Evolutionary conservation across 2,329 filamentous ascomycete genomes (phyloP).

Genomic region (Pseudocercospora vitis): DNA sequence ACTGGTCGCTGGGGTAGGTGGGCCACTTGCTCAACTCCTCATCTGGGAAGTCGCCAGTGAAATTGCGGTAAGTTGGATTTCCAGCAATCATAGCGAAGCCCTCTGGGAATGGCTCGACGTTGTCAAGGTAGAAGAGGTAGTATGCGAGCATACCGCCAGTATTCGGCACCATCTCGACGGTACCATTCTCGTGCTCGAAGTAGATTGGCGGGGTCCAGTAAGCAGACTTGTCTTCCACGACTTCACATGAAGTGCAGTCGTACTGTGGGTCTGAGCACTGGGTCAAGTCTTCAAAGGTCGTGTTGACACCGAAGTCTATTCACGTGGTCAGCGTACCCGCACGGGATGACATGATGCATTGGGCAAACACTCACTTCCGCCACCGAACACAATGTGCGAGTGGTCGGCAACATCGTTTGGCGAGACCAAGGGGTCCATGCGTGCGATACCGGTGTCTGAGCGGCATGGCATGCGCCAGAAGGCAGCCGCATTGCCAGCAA

Average conservation of each 20-base stretch:
- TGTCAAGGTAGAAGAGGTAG: conserved; percentile 72
- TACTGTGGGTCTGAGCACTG: conserved; percentile 59
- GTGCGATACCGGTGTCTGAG: conserved; percentile 65
- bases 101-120: conserved; percentile 70
- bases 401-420: conserved; percentile 62
- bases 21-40: conserved; percentile 71
- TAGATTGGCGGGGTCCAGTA: conserved; percentile 81
- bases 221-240: conserved; percentile 78
- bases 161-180: conserved; percentile 68
- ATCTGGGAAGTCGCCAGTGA: conserved; percentile 66
- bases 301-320: conserved; percentile 63
- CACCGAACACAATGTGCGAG: conserved; percentile 73
- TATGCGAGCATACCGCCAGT: conserved; percentile 86
- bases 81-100: conserved; percentile 83
- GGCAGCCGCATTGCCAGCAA: conserved; percentile 47
- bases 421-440: conserved; percentile 75
- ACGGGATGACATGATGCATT: neutral
- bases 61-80: conserved; percentile 66
- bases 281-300: conserved; percentile 59
- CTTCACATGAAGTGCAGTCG: conserved; percentile 77
- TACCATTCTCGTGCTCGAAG: conserved; percentile 69
- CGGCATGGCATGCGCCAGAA: conserved; percentile 92
- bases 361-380: conserved; percentile 61
- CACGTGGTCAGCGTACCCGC: conserved; percentile 16
- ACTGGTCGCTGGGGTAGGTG: conserved; percentile 65